Evolutionary conservation across 805 yeast species (phyloP).

Genomic region (Spathaspora gorwiae): DNA sequence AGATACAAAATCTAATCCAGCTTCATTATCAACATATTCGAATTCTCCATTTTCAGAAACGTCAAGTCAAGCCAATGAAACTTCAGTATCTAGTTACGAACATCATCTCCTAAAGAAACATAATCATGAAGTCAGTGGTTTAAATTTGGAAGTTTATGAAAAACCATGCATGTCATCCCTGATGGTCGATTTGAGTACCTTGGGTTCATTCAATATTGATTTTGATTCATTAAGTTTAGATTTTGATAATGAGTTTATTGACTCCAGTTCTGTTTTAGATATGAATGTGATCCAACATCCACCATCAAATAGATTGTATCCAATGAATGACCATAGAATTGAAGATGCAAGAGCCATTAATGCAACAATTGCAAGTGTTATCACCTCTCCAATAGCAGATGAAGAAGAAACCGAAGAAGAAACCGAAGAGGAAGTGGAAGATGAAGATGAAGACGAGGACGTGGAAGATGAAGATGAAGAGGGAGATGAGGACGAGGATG

Average conservation of each 20-base stretch:
- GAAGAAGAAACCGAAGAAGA: neutral
- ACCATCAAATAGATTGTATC: neutral
- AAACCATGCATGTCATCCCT: neutral
- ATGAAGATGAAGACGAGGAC: neutral
- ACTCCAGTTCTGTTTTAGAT: neutral
- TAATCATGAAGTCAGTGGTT: neutral
- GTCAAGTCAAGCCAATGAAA: neutral
- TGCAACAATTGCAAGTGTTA: too few relatives aligned
- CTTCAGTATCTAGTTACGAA: slow-evolving; percentile 1
- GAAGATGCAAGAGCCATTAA: neutral
- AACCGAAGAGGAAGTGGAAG: neutral
- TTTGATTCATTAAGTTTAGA: slow-evolving; percentile 7
- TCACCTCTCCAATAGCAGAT: neutral
- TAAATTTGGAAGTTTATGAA: slow-evolving; percentile 1
- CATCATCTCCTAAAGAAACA: neutral
- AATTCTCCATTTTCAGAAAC: neutral
- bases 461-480: neutral
- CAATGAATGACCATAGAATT: too few relatives aligned
- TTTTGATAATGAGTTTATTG: neutral
- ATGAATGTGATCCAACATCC: neutral
- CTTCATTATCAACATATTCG: neutral
- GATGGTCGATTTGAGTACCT: slow-evolving; percentile 1
- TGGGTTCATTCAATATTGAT: slow-evolving; percentile 1
- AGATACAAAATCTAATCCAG: neutral
- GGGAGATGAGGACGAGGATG: neutral